Base-by-base conservation (phyloP, 1,139 yeast species). In the Geotrichum fermentans region DNA sequence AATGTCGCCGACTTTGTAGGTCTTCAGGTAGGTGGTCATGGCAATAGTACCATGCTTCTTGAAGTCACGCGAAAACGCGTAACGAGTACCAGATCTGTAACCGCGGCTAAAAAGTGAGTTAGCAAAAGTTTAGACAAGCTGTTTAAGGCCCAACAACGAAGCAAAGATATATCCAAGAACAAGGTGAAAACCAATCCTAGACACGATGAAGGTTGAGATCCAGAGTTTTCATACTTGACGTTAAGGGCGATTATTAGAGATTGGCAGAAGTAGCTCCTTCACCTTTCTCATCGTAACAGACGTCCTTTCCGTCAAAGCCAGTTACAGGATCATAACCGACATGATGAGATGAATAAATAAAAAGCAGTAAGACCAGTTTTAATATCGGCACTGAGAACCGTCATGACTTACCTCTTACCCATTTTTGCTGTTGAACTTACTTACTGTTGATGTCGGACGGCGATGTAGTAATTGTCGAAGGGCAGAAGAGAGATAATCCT, bases 61-160 rank as follows among this genome's bases (percentile, higher is more conserved):
- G 88, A 84, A 90, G 83, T 89, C 97, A 79, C 97, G 92, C 78
- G 88, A 87, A 94, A 92, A 92, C 79, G 94, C 94, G 92, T 90
- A 92, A 80, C 98, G 95, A 79, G 97, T 90, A 82, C 97, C 95
- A 71, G 97, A 88, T 90, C 97, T 89, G 84, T 87, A 89, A 84
- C 97, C 97, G 82, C 88, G 96, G 78, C 94, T 84, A 68, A 11
- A 22, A 28, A 36, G 13, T 36, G n/a, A 29, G 39, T 50, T 40
- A 52, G 47, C 38, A 39, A 18, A 28, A 8, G 18, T 16, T 16
- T 11, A 5, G 17, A 14, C 7, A 14, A 5, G 20, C 17, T 6
- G 7, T n/a, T n/a, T n/a, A n/a, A n/a, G n/a, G n/a, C n/a, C n/a
- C n/a, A n/a, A n/a, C n/a, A n/a, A n/a, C n/a, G n/a, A n/a, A n/a